Evolutionary conservation across 2,329 filamentous ascomycete genomes (phyloP), one percentile per base, ranked within the genome.

Genomic region (Aspergillus pseudotamarii): DNA sequence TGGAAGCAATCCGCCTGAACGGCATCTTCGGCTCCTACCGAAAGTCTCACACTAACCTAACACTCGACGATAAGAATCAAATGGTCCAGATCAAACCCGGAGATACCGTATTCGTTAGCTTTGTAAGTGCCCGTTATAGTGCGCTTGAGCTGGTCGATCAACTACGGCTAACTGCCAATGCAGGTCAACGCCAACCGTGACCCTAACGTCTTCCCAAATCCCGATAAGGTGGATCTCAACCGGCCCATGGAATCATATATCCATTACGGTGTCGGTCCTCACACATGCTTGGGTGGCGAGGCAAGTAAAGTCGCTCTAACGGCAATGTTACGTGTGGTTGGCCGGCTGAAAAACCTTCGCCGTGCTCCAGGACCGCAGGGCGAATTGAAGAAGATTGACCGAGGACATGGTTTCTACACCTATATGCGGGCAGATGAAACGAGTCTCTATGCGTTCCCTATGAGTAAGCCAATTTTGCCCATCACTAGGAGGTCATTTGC

Each of bases 1-100:
- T 90, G 81, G 92, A 92, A 76, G 91, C 88, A 19, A 84, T 91
- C 60, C 88, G 91, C 41, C 81, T 94, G 59, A 86, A 88, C 4
- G 87, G 88, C 12, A 86, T 85, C 0, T 86, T 87, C 59, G 85
- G 85, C 10, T 81, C 87, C 1, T 88, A 87, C 79, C 86, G 89
- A 45, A 79, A 86, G 60, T 85, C 84, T 2, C 76, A 82, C 0
- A 75, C 72, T 0, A 71, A 78, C 21, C 81, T 84, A 57, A 79
- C 79, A 1, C 80, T 87, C 54, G 82, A 87, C 30, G 84, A 89
- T 61, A 82, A 83, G 16, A 75, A 73, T 57, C 77, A 78, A 30
- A 69, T 78, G n/a, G 74, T 90, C 19, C 67, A 75, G 0, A 80
- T 91, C 64, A 79, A 84, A 48, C 72, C 84, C 0, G 87, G 86